These are phyloP conservation scores for Fusarium penzigii DNA, from an alignment of 2,329 filamentous ascomycete genomes.

Conservation along the genomic window DNA sequence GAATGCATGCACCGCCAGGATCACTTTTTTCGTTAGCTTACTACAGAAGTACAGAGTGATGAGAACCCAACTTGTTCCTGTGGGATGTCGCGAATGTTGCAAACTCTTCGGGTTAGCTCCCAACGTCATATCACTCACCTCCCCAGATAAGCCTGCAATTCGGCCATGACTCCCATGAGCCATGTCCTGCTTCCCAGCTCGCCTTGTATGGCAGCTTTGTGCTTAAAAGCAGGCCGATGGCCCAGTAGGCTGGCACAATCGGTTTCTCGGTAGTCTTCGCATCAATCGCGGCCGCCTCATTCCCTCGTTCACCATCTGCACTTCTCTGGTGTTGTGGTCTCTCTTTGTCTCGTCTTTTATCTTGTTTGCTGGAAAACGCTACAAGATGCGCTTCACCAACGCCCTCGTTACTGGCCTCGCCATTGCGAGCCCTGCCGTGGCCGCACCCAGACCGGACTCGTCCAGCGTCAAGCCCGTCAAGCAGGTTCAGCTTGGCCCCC, in stretches of 20 bases:
- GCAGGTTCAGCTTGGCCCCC: constrained; percentile 60
- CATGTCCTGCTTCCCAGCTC: constrained; percentile 4
- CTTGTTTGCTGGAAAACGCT: constrained; percentile 9
- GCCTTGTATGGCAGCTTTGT: neutral
- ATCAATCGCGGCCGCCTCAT: constrained; percentile 9
- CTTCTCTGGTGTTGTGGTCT: constrained; percentile 2
- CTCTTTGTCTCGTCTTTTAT: neutral
- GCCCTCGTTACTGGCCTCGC: constrained; percentile 34
- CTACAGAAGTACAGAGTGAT: no score
- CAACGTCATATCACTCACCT: no score
- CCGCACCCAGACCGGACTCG: constrained; percentile 23
- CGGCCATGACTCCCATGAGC: no score
- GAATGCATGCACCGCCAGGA: no score
- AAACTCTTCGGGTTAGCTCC: no score
- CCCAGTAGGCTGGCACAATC: constrained; percentile 3
- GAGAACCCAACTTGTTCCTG: no score
- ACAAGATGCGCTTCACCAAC: constrained; percentile 35
- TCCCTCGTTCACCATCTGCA: constrained; percentile 4
- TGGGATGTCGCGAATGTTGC: no score
- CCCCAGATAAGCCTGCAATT: no score
- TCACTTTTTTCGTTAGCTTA: no score
- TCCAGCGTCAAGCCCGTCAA: constrained; percentile 38
- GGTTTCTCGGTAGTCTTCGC: constrained; percentile 13
- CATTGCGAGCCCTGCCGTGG: constrained; percentile 28
- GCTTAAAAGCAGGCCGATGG: constrained; percentile 21